A percentile compares a stretch with the other conserved stretches of the same genome.
Conservation (phyloP, 495 filamentous ascomycete genomes). For the Letharia lupina region DNA sequence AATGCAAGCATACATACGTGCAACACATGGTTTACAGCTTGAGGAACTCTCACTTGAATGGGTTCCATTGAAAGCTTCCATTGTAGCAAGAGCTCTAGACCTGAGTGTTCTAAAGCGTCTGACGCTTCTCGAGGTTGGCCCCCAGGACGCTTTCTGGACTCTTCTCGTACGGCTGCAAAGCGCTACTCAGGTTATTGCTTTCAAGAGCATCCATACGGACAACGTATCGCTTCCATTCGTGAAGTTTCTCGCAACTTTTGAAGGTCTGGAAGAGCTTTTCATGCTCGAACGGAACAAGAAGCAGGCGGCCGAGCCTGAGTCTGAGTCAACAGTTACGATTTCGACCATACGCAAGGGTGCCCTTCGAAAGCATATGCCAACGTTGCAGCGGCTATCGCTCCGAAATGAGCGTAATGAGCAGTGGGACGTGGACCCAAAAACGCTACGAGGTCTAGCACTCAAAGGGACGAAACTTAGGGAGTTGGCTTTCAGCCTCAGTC, state of each 20-base stretch:
- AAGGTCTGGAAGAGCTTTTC: slow-evolving; percentile 46
- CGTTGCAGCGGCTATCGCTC: slow-evolving; percentile 27
- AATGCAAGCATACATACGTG: slow-evolving; percentile 44
- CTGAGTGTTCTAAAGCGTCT: slow-evolving; percentile 42
- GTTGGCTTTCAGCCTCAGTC: slow-evolving; percentile 44
- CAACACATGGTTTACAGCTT: slow-evolving; percentile 46
- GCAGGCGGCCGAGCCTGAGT: slow-evolving; percentile 41
- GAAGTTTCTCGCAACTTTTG: slow-evolving; percentile 40
- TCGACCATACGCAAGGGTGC: slow-evolving; percentile 45
- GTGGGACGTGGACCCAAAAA: slow-evolving; percentile 49
- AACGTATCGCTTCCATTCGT: slow-evolving; percentile 47
- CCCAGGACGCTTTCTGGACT: slow-evolving; percentile 50
- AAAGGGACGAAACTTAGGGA: slow-evolving; percentile 43
- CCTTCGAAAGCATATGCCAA: slow-evolving; percentile 27
- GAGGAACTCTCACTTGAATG: slow-evolving; percentile 46
- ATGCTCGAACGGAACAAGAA: slow-evolving; percentile 46
- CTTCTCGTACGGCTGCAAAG: slow-evolving; percentile 44
- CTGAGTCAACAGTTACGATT: slow-evolving; percentile 39
- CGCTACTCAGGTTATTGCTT: slow-evolving; percentile 34
- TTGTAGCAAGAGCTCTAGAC: slow-evolving; percentile 46
- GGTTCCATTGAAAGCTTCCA: slow-evolving; percentile 47
- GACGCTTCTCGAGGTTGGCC: slow-evolving; percentile 53
- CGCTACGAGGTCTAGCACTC: slow-evolving; percentile 40
- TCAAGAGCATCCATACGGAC: slow-evolving; percentile 52
- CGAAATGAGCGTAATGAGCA: slow-evolving; percentile 34